phyloP scores from a whole-genome alignment of 2,329 filamentous ascomycete genomes.

The Dothideomycetes sp. region DNA sequence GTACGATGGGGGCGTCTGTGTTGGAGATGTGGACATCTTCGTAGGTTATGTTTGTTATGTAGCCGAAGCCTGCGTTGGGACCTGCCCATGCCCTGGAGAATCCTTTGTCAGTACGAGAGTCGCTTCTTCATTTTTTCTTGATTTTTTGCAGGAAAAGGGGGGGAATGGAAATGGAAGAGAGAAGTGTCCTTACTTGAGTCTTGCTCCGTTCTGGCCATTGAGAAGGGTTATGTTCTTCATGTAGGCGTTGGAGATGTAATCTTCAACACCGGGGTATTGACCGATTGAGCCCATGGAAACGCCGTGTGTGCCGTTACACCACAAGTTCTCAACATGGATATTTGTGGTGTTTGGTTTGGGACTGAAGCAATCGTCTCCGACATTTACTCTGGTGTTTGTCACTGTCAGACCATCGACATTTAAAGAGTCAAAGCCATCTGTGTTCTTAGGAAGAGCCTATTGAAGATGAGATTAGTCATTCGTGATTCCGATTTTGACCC shows the following conservation, averaged over 20 bases:
- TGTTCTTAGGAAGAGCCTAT: conserved; percentile 44
- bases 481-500: too few species aligned
- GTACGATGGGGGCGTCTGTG: conserved; percentile 48
- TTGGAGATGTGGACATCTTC: conserved; percentile 51
- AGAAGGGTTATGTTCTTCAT: conserved; percentile 38
- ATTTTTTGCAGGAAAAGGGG: too few species aligned
- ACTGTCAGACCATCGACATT: conserved; percentile 45
- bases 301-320: conserved; percentile 45
- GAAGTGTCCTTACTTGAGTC: conserved; percentile 37
- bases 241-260: conserved; percentile 39
- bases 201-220: conserved; percentile 43
- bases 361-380: conserved; percentile 50
- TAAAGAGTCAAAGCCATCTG: conserved; percentile 53
- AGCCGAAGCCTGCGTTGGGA: conserved; percentile 48
- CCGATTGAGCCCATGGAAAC: conserved; percentile 43
- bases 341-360: conserved; percentile 55
- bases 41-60: conserved; percentile 54
- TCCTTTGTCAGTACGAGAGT: neutral
- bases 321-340: conserved; percentile 42
- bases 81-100: conserved; percentile 46
- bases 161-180: too few species aligned
- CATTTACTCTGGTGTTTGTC: conserved; percentile 29
- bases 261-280: conserved; percentile 43
- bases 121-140: too few species aligned
- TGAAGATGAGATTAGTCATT: neutral